Base-by-base conservation (phyloP, 2,329 filamentous ascomycete species). In the Diaporthe longicolla region DNA sequence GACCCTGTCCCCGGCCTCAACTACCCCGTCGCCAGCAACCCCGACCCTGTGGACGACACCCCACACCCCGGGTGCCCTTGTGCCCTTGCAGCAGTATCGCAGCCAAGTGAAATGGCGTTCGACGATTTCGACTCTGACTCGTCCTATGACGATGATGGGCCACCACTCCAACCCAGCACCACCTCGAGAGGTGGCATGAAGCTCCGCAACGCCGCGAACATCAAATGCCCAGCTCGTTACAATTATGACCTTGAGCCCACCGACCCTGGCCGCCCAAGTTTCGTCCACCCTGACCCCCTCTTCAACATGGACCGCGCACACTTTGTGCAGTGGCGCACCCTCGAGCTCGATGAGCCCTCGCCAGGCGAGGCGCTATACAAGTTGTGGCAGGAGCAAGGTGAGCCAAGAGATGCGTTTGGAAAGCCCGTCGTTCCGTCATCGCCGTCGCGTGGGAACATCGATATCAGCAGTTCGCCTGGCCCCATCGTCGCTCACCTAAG, bases 261-360 rank as follows among this genome's bases (percentile, higher is more conserved):
- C 26, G 70, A 72, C 55, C 52, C 63, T 19, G 32, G 59, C n/a
- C 70, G 77, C n/a, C 74, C 78, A 1, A 45, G 37, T 45, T 79
- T 78, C 63, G 73, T 74, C 11, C 76, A 79, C 50, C 77, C 76
- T 0, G 76, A 77, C 43, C 73, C 79, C 15, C 45, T 77, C 26
- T 82, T 79, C 71, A 78, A 81, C 68, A 74, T 74, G 4, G 76
- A 76, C 24, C 77, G 81, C 37, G 65, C 78, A 26, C 40, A 54
- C 40, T 72, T 79, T 57, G 77, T 77, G 59, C 76, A 78, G 19
- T 79, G 80, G 57, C 76, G 77, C 10, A 76, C 76, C 15, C 70
- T 81, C 54, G 75, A 77, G 1, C 74, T 79, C 24, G 65, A 80
- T 68, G 71, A 81, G 24, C 74, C 75, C 19, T 75, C 76, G 13